Evolutionary conservation across 176 grass and related monocot genomes (phyloP), one percentile per base, ranked within the genome.

Genomic region (Eremochloa ophiuroides): DNA sequence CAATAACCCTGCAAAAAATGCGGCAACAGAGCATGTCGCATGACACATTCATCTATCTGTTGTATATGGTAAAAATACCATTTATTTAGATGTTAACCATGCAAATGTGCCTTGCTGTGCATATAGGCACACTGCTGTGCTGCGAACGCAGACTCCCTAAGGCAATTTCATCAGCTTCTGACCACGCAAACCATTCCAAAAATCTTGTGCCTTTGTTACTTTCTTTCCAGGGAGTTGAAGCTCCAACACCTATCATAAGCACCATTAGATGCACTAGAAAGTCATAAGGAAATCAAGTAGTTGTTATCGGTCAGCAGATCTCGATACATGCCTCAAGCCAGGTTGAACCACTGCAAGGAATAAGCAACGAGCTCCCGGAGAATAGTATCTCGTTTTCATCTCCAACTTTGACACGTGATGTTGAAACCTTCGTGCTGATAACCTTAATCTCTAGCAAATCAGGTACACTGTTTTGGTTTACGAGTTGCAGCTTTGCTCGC

Each of bases 201-300:
- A 98, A 70, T 94, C 90, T 30, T 90, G 86, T 39, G 92, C 95
- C 0, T 66, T 85, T 40, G 86, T 91, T 69, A 87, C 90, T 82
- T 93, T 98, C 86, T 98, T 98, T 81, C 95, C 92, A 47, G 92
- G 95, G 31, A 93, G 86, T 63, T 98, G 95, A 69, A 98, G 88
- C 72, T 98, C 95, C 73, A 87, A 34, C 10, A 98, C 88, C 95
- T 94, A 44, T 42, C n/a, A 78, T 58, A 74, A 16, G 26, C 15
- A 60, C 8, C 59, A 80, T 53, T 40, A 60, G 18, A 56, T 18
- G 41, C 51, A 8, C 68, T n/a, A 42, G 67, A 66, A 80, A 2
- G 25, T 35, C 28, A 23, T 42, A 16, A 71, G 46, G 43, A 33
- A 83, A 76, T 88, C 12, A 34, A 62, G 34, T 18, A 39, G 71